These are phyloP conservation scores for Leptographium lundbergii DNA, from an alignment of 2,329 filamentous ascomycete genomes.

Conservation along the genomic window DNA sequence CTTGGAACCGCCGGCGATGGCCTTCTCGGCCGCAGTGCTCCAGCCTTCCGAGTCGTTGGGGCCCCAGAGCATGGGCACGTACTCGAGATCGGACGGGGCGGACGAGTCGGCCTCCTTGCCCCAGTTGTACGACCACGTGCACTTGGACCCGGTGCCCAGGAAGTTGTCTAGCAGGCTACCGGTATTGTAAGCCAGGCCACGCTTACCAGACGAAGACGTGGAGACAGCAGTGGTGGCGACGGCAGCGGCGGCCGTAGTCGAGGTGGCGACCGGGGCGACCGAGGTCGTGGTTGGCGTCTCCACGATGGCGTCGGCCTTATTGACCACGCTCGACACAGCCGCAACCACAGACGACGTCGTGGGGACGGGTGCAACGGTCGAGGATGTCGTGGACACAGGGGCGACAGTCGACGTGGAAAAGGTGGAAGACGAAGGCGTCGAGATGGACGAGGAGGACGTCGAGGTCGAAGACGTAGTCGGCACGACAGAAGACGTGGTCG, in stretches of 20 bases:
- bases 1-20: slow-evolving; percentile 40
- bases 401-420: not conserved
- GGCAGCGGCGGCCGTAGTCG: slow-evolving; percentile 3
- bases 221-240: slow-evolving; percentile 6
- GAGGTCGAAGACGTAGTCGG: slow-evolving; percentile 1
- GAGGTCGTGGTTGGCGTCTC: slow-evolving; percentile 1
- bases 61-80: slow-evolving; percentile 57
- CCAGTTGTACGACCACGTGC: slow-evolving; percentile 61
- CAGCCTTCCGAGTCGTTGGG: slow-evolving; percentile 35
- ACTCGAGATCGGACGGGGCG: slow-evolving; percentile 35
- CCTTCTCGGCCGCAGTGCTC: slow-evolving; percentile 33
- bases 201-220: slow-evolving; percentile 32
- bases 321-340: not conserved
- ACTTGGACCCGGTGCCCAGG: slow-evolving; percentile 24
- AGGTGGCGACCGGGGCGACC: slow-evolving; percentile 11
- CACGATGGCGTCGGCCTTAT: not conserved
- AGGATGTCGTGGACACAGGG: not conserved
- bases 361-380: slow-evolving; percentile 6
- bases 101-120: slow-evolving; percentile 28
- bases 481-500: not conserved
- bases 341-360: slow-evolving; percentile 2
- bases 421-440: not conserved
- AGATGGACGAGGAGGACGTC: slow-evolving; percentile 1
- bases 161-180: slow-evolving; percentile 39
- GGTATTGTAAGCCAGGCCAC: slow-evolving; percentile 57